Evolutionary conservation across 2,329 filamentous ascomycete species (phyloP), one percentile per base, ranked within the genome.

Genomic region (Penicillium sp.): DNA sequence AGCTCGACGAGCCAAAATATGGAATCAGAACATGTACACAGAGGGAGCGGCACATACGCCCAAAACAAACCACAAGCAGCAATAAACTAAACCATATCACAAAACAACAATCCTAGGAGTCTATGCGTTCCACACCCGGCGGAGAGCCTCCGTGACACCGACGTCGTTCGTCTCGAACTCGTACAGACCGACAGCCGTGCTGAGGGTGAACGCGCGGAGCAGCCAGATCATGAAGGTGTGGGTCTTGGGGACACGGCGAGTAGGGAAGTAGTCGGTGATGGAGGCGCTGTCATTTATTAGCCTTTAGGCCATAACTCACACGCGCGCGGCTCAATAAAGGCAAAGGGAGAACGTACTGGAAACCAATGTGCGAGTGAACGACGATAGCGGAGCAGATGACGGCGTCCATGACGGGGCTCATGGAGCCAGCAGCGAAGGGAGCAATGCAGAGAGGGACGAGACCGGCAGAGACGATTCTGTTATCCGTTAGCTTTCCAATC

Each of bases 141-240:
- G 88, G 59, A 96, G 78, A 29, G 84, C 85, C 78, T 95, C 91
- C 7, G 89, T 95, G 52, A 98, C 71, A 58, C 93, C 93, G 45
- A 98, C 88, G 61, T 98, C 93, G 67, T 96, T 97, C 29, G 93
- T 98, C 83, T 98, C 93, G 64, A 97, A 97, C 72, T 97, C 91
- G 74, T 98, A 98, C 64, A 97, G 78, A 51, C 90, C 90, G 58
- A 95, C 78, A 44, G 87, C 89, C 55, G 90, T 87, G 45, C 87
- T 75, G 51, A 91, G 76, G 10, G 94, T 96, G 53, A 81, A 83
- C 40, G 77, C 73, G 64, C 90, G 89, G 56, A 97, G 80, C 33
- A 77, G 75, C 89, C 89, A 97, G 70, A 79, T 81, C 67, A 83
- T 77, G n/a, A 75, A 47, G 65, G 80, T 83, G 68, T 81, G 81